A percentile compares a stretch with the other conserved stretches of the same genome.
These are phyloP conservation scores for Lentinus tigrinus DNA, from an alignment of 768 basidiomycete genomes.

Conservation along the genomic window DNA sequence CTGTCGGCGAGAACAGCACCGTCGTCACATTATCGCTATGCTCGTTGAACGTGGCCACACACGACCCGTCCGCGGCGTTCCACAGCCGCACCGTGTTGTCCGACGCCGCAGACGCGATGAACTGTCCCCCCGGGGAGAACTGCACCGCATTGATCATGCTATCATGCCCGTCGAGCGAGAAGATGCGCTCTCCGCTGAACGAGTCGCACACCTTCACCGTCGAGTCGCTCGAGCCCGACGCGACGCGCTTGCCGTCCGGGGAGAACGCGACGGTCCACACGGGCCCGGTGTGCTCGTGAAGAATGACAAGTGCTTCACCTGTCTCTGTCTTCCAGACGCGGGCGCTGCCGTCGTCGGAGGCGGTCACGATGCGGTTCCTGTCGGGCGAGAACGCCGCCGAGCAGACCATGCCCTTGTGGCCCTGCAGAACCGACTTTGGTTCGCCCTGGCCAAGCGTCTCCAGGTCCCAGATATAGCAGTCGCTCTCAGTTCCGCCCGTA, in stretches of 20 bases:
- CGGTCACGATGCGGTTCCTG: slow-evolving; percentile 25
- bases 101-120: slow-evolving; percentile 4
- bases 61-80: slow-evolving; percentile 1
- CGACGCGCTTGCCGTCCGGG: slow-evolving; percentile 24
- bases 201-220: slow-evolving; percentile 20
- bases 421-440: neutral
- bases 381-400: slow-evolving; percentile 28
- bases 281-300: slow-evolving; percentile 22
- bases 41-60: neutral
- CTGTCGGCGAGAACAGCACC: slow-evolving; percentile 43
- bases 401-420: slow-evolving; percentile 19
- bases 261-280: slow-evolving; percentile 28
- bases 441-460: slow-evolving; percentile 8
- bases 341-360: slow-evolving; percentile 25
- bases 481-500: slow-evolving; percentile 8
- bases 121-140: slow-evolving; percentile 12
- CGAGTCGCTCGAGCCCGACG: slow-evolving; percentile 18
- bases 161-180: slow-evolving; percentile 10
- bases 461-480: slow-evolving; percentile 17
- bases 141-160: slow-evolving; percentile 12
- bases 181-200: slow-evolving; percentile 14
- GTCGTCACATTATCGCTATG: slow-evolving; percentile 31
- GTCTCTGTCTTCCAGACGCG: slow-evolving; percentile 25
- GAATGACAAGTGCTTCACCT: slow-evolving; percentile 19
- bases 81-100: slow-evolving; percentile 6